Base-by-base conservation (phyloP, 192 early-diverging fungal species). In the Thoreauomyces humboldtii region DNA sequence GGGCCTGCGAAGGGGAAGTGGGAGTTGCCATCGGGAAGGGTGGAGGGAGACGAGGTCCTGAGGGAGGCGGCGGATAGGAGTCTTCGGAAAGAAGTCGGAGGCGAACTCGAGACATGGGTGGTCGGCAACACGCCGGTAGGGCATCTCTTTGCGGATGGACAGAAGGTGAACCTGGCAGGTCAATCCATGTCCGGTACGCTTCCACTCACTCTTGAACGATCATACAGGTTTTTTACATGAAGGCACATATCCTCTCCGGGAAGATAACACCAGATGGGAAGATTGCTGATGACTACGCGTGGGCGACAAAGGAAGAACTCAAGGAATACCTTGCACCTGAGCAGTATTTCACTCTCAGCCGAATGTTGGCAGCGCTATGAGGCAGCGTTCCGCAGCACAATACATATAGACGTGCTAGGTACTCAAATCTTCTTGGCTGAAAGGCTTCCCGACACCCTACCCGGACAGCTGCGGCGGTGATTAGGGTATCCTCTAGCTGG, bases 81-180 rank as follows among this genome's bases (percentile, higher is more conserved):
- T 51, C 69, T 95, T 55, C 72, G 73, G 36, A 87, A 87, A 33
- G 76, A 77, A 37, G 91, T 89, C 71, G 93, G 92, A 47, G 69
- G 65, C 32, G 72, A 81, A 47, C 87, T 93, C 86, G 88, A 91
- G 62, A 77, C 86, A 17, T 95, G 91, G 91, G 81, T 89, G 44
- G 93, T 95, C 9, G 92, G 92, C n/a, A 72, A 80, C 53, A 85
- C 86, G 19, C 93, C 93, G 2, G 81, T 93, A 41, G 89, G 90
- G 7, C 86, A 90, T 64, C 77, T 50, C 31, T 58, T 64, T 52
- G 34, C 62, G 3, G 67, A 55, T 17, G 73, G 69, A n/a, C 43
- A 72, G 33, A 80, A 76, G 38, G 82, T 69, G 46, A 48, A n/a
- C n/a, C n/a, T n/a, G n/a, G n/a, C n/a, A n/a, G n/a, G n/a, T n/a